Percentiles rank a stretch among this genome's conserved stretches.
phyloP scores from a whole-genome alignment of 2,329 filamentous ascomycete species.

The Cladosporium phlei region DNA sequence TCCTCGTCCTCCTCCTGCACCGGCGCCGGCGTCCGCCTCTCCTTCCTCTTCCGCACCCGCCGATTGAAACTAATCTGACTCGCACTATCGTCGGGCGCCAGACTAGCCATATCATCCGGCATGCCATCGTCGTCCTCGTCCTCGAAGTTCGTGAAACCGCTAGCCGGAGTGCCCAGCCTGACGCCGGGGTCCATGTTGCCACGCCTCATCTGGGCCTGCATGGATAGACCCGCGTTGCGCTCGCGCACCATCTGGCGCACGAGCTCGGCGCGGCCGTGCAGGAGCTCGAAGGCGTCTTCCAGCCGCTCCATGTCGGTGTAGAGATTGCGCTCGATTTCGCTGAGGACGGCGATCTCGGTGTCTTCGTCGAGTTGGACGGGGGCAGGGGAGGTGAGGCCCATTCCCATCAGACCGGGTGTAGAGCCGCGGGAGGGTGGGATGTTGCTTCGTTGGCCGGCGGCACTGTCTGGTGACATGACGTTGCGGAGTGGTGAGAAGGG shows the following conservation, averaged over 20 bases:
- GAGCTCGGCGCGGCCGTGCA: slow-evolving; percentile 79
- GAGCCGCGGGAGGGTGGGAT: slow-evolving; percentile 31
- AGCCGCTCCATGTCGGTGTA: slow-evolving; percentile 90
- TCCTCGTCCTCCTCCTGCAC: slow-evolving; percentile 64
- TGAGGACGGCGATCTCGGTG: slow-evolving; percentile 81
- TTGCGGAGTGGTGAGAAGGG: slow-evolving; percentile 37
- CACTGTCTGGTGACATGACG: slow-evolving; percentile 20
- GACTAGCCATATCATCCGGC: slow-evolving; percentile 40
- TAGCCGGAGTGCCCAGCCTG: slow-evolving; percentile 39
- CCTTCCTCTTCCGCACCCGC: slow-evolving; percentile 60
- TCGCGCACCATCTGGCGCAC: slow-evolving; percentile 76
- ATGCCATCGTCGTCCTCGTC: slow-evolving; percentile 31
- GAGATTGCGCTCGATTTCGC: slow-evolving; percentile 89
- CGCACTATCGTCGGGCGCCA: slow-evolving; percentile 74
- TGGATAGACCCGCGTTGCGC: slow-evolving; percentile 71
- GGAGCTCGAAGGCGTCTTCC: slow-evolving; percentile 86
- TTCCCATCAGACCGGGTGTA: slow-evolving; percentile 29
- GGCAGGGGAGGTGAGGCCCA: slow-evolving; percentile 38
- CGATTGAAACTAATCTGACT: slow-evolving; percentile 73
- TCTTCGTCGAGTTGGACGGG: slow-evolving; percentile 90
- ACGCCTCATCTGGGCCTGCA: slow-evolving; percentile 57
- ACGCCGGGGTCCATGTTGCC: slow-evolving; percentile 45
- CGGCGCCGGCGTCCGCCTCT: slow-evolving; percentile 66
- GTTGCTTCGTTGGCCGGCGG: slow-evolving; percentile 11
- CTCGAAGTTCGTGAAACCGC: slow-evolving; percentile 30